A percentile compares a stretch with the other conserved stretches of the same genome.
Evolutionary conservation across 2,329 filamentous ascomycete species (phyloP).

Genomic region (Epicoccum sorghinum): DNA sequence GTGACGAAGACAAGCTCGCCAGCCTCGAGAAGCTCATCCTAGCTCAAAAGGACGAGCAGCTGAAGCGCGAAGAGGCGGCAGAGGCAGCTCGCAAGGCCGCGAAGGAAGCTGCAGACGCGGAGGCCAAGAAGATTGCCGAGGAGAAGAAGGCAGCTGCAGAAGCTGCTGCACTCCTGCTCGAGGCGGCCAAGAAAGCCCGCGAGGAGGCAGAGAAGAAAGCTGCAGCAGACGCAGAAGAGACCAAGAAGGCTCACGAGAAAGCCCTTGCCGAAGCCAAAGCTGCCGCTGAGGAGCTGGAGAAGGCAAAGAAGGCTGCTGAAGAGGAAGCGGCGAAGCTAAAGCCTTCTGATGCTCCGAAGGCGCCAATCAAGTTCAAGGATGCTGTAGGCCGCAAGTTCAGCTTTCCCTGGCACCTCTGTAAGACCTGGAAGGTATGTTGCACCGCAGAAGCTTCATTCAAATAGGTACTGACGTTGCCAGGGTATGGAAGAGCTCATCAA

Average conservation of each 20-base stretch:
- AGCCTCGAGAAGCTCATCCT: slow-evolving; percentile 49
- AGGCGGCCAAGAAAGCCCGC: slow-evolving; percentile 39
- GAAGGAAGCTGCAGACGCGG: slow-evolving; percentile 56
- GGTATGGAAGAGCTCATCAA: slow-evolving; percentile 58
- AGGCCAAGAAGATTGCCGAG: slow-evolving; percentile 59
- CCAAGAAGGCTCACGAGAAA: slow-evolving; percentile 56
- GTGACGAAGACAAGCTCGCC: slow-evolving; percentile 42
- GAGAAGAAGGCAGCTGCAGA: slow-evolving; percentile 52
- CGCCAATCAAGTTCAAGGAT: slow-evolving; percentile 41
- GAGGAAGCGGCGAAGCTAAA: slow-evolving; percentile 51
- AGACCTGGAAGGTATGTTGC: slow-evolving; percentile 54
- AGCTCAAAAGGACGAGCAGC: slow-evolving; percentile 50
- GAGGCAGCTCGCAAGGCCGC: slow-evolving; percentile 43
- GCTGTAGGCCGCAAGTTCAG: slow-evolving; percentile 40
- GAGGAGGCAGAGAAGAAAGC: slow-evolving; percentile 42
- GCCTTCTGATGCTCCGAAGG: slow-evolving; percentile 58
- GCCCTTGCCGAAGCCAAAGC: slow-evolving; percentile 53
- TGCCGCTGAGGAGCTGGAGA: slow-evolving; percentile 53
- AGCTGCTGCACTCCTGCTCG: slow-evolving; percentile 32
- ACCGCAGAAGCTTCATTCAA: slow-evolving; percentile 52
- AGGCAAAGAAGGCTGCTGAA: slow-evolving; percentile 56
- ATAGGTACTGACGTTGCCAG: slow-evolving; percentile 65
- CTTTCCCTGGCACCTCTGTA: slow-evolving; percentile 37
- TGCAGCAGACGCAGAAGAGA: slow-evolving; percentile 39
- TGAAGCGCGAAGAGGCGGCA: slow-evolving; percentile 44